These are phyloP conservation scores for Cicer judaicum DNA, from an alignment of 306 rosid species.

Conservation along the genomic window DNA sequence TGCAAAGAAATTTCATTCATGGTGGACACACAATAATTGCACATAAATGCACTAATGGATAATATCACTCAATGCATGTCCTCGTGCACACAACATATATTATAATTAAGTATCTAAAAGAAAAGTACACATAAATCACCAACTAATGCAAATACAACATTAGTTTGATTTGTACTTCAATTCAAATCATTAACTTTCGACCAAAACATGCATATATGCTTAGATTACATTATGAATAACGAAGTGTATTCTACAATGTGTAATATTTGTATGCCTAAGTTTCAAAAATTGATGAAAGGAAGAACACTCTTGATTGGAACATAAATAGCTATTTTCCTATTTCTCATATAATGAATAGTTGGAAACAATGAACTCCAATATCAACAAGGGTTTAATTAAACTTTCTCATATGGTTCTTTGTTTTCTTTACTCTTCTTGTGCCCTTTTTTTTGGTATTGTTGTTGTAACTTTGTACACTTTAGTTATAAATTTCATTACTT, in stretches of 20 bases:
- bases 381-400: background rate
- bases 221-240: background rate
- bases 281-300: background rate
- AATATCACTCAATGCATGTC: slow-evolving; percentile 49
- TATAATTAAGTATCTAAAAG: slow-evolving; percentile 45
- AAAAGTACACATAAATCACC: slow-evolving; percentile 38
- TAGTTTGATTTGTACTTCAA: slow-evolving; percentile 9
- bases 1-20: slow-evolving; percentile 44
- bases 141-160: slow-evolving; percentile 34
- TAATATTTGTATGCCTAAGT: background rate
- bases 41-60: slow-evolving; percentile 26
- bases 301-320: background rate
- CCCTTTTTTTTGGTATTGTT: too few species aligned
- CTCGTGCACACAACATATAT: slow-evolving; percentile 54
- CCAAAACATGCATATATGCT: slow-evolving; percentile 23
- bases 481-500: too few species aligned
- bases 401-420: too few species aligned
- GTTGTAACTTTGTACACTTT: too few species aligned
- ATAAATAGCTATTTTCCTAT: background rate
- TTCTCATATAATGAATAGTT: too few species aligned
- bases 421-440: too few species aligned
- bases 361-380: background rate
- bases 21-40: slow-evolving; percentile 53
- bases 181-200: slow-evolving; percentile 26
- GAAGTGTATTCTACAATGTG: background rate